Evolutionary conservation across 192 early-diverging fungal species (phyloP).

Genomic region (Backusella morwellensis): DNA sequence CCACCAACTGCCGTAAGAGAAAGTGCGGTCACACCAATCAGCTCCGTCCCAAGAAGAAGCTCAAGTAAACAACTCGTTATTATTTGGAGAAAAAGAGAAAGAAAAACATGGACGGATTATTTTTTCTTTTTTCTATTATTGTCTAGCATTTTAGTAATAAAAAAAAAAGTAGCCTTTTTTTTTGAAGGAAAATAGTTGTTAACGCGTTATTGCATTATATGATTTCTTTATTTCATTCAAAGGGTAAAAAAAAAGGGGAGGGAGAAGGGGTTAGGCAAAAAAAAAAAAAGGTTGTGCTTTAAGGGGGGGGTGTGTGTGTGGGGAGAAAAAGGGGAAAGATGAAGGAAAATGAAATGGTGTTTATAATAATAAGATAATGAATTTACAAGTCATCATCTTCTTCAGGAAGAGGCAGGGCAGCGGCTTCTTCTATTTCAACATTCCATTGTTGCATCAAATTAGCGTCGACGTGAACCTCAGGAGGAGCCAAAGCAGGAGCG

Average conservation of each 20-base stretch:
- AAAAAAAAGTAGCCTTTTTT: not conserved
- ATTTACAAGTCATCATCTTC: constrained; percentile 52
- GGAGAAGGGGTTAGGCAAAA: not conserved
- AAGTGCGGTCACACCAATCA: constrained; percentile 99
- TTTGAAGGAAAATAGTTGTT: not conserved
- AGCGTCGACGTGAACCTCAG: constrained; percentile 87
- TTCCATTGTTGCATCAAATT: constrained; percentile 68
- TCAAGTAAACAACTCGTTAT: constrained; percentile 29
- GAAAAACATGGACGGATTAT: not conserved
- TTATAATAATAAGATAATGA: not conserved
- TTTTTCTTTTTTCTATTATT: not conserved
- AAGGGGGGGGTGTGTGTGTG: no score
- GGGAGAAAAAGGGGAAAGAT: not conserved
- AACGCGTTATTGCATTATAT: not conserved
- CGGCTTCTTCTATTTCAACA: constrained; percentile 81
- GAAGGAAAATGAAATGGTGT: not conserved
- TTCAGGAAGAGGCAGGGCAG: constrained; percentile 84
- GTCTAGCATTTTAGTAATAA: not conserved
- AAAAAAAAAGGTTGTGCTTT: no score
- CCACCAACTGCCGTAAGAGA: constrained; percentile 99
- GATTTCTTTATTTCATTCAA: not conserved
- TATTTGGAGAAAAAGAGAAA: not conserved
- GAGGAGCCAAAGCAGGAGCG: constrained; percentile 94
- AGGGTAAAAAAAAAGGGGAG: not conserved
- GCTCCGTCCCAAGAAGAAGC: constrained; percentile 99